Percentiles rank a stretch among this genome's conserved stretches.
Evolutionary conservation across 371 early-diverging fungal genomes (phyloP).

Genomic region (Sporodiniella umbellata): DNA sequence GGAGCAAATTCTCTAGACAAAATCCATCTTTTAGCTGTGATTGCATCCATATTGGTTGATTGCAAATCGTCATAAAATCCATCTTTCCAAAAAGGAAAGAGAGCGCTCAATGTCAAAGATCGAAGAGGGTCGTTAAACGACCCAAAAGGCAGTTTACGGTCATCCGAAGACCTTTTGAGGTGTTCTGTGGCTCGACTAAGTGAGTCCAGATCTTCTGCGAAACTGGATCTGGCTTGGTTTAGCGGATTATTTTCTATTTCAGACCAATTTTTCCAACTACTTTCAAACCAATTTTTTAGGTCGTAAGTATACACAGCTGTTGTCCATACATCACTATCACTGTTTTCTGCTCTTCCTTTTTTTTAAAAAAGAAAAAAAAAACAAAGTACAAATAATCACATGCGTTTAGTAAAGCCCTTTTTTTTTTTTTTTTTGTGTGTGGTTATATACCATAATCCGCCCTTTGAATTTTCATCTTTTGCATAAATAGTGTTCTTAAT

Average conservation of each 20-base stretch:
- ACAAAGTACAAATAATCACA: background rate
- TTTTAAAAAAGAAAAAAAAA: background rate
- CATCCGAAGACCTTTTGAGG: conserved; percentile 9
- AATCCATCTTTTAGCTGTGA: conserved; percentile 60
- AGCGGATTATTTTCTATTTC: conserved; percentile 11
- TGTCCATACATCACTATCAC: conserved; percentile 9
- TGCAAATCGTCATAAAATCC: conserved; percentile 44
- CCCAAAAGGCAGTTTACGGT: conserved; percentile 54
- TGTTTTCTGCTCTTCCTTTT: conserved; percentile 1
- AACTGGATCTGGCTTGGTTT: conserved; percentile 1
- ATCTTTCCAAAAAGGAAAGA: conserved; percentile 59
- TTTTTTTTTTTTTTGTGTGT: background rate
- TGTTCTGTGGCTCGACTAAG: background rate
- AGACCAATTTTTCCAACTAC: conserved; percentile 52
- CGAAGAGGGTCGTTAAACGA: conserved; percentile 73
- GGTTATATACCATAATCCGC: conserved; percentile 34
- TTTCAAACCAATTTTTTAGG: conserved; percentile 56
- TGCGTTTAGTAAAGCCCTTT: too few species aligned
- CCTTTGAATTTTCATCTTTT: conserved; percentile 38
- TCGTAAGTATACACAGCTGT: conserved; percentile 53
- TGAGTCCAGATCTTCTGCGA: conserved; percentile 28
- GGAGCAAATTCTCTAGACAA: conserved; percentile 56
- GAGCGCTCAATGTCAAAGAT: conserved; percentile 53
- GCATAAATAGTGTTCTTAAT: conserved; percentile 51
- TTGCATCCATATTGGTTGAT: conserved; percentile 57